A percentile compares a stretch with the other conserved stretches of the same genome.
These are phyloP conservation scores for Boletus smithii DNA, from an alignment of 1,284 basidiomycete genomes.

Conservation along the genomic window DNA sequence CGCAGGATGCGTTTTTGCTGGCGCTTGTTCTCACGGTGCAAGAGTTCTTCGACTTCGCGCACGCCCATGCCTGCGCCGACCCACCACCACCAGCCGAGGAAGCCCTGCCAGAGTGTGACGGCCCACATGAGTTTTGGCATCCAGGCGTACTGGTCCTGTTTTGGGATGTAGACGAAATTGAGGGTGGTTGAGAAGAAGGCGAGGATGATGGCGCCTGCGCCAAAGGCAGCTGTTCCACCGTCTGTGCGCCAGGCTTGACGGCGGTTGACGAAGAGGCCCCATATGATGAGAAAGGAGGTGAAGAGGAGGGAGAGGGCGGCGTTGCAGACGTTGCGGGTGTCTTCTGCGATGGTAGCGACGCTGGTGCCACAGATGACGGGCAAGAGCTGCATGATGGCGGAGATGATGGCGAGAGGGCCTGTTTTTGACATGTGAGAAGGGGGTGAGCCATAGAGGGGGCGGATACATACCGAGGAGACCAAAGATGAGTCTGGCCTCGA, in stretches of 20 bases:
- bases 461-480: conserved; percentile 64
- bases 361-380: conserved; percentile 52
- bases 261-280: conserved; percentile 91
- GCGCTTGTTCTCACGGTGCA: conserved; percentile 57
- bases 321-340: conserved; percentile 92
- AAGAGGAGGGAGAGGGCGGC: conserved; percentile 93
- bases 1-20: conserved; percentile 45
- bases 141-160: conserved; percentile 82
- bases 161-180: conserved; percentile 83
- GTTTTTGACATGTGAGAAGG: conserved; percentile 1
- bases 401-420: conserved; percentile 84
- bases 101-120: conserved; percentile 89
- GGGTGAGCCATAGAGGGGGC: too few relatives aligned
- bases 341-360: conserved; percentile 64
- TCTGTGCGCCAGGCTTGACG: conserved; percentile 92
- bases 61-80: conserved; percentile 83
- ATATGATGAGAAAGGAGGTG: conserved; percentile 84
- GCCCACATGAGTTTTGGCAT: conserved; percentile 83
- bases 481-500: conserved; percentile 88
- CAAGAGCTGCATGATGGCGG: conserved; percentile 83
- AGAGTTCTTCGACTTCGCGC: conserved; percentile 58
- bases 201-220: conserved; percentile 74
- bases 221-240: conserved; percentile 94
- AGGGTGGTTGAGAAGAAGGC: conserved; percentile 78
- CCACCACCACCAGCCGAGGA: conserved; percentile 97